Conservation (phyloP, 2,329 filamentous ascomycete genomes). For the Leptographium procerum region DNA sequence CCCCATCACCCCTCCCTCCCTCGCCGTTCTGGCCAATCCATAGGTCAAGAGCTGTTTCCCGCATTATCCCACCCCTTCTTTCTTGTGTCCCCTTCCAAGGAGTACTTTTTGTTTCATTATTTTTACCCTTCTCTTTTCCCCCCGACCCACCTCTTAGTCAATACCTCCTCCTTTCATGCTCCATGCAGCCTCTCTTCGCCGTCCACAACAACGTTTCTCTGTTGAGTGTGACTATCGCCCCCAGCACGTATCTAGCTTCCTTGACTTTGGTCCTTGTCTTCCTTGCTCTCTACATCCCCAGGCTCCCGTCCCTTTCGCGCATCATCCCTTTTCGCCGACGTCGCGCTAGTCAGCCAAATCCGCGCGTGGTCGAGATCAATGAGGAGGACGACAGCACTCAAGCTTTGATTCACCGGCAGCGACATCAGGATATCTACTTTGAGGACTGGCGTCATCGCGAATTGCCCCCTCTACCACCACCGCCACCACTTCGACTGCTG, state of each 20-base stretch:
- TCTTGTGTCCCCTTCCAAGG: background rate
- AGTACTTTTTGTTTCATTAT: background rate
- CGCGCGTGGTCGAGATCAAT: slow-evolving; percentile 7
- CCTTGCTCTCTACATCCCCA: slow-evolving; percentile 35
- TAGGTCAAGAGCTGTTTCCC: background rate
- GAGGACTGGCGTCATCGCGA: slow-evolving; percentile 10
- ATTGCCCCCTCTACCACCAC: slow-evolving; percentile 10
- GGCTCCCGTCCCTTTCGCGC: slow-evolving; percentile 12
- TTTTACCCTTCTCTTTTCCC: background rate
- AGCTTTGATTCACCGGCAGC: background rate
- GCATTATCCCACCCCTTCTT: background rate
- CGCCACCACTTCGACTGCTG: slow-evolving; percentile 3
- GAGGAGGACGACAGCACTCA: slow-evolving; percentile 7
- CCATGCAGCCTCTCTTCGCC: slow-evolving; percentile 47
- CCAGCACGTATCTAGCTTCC: slow-evolving; percentile 44
- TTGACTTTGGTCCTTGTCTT: slow-evolving; percentile 39
- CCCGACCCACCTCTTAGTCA: background rate
- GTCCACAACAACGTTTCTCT: slow-evolving; percentile 51
- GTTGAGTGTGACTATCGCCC: slow-evolving; percentile 46
- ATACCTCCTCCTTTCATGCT: background rate
- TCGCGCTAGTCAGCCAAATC: slow-evolving; percentile 6
- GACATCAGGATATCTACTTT: background rate
- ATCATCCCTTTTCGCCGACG: slow-evolving; percentile 14
- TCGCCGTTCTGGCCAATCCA: no score
- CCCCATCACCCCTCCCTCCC: no score